Base-by-base conservation (phyloP, 805 yeast species). In the Yamadazyma philogaea region DNA sequence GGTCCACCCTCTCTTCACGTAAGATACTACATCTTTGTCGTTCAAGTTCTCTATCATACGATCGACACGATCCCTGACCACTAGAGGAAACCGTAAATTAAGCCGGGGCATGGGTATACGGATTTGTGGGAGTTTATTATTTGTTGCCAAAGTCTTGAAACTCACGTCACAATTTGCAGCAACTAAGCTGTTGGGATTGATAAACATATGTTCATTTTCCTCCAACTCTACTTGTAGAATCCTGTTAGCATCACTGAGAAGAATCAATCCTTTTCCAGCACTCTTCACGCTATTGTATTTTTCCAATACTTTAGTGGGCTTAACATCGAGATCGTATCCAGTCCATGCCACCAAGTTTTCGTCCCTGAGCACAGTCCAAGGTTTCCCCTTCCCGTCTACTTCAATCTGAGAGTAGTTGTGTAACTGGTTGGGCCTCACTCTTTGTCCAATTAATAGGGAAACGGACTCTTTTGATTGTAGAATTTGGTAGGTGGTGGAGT, bases 331-430 rank as follows among this genome's bases (percentile, higher is more conserved):
- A 35, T 59, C 54, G 37, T 60, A 66, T 0, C 77, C 81, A 0
- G 74, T 59, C 79, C 79, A 75, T 5, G 78, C 77, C 10, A 74
- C 58, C 8, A 75, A 45, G 40, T 57, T 57, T 11, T 61, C 57
- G 36, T 63, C 63, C 24, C 59, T 64, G 16, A 65, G 47, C 14
- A 74, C 56, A 6, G 52, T 52, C 81, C 81, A 77, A 38, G 61
- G 63, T 20, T 63, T 58, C 5, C 64, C 49, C 17, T 70, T 69
- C 42, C 65, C 64, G 12, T 64, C 57, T 15, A 68, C 55, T 5
- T 63, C 57, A 2, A 75, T 49, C 10, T 73, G 60, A 3, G 70
- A 54, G 45, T 67, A 74, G 42, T 62, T 63, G 40, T 59, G 60
- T 4, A 59, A 48, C 10, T 34, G 18, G 18, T 43, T 45, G 1